Evolutionary conservation across 192 early-diverging fungal species (phyloP).

Genomic region (Cladochytrium replicatum): DNA sequence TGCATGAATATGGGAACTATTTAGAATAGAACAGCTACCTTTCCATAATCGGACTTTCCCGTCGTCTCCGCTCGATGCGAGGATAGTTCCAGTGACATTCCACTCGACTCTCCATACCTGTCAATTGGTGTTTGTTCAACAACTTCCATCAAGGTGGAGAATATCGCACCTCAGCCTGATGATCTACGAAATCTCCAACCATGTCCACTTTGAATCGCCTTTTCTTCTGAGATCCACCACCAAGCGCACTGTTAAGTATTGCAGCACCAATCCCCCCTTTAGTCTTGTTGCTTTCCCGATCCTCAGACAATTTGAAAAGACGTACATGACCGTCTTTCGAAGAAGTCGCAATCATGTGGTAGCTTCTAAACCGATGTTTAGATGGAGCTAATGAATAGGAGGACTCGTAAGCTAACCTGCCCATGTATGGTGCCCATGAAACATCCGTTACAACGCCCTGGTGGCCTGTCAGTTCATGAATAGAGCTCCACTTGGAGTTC

Average conservation of each 20-base stretch:
- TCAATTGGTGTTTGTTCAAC: neutral
- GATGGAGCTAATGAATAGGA: no score
- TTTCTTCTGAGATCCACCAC: conserved; percentile 2
- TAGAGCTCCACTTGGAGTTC: conserved; percentile 52
- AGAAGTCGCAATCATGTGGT: conserved; percentile 75
- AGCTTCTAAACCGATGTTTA: conserved; percentile 42
- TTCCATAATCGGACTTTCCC: conserved; percentile 77
- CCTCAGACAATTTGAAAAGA: conserved; percentile 60
- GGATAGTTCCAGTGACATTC: conserved; percentile 75
- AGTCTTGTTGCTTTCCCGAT: conserved; percentile 10
- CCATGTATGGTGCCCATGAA: conserved; percentile 43
- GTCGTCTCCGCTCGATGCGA: conserved; percentile 72
- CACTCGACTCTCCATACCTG: conserved; percentile 77
- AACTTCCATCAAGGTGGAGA: no score
- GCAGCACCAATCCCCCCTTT: no score
- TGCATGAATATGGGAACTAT: no score
- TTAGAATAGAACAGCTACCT: no score
- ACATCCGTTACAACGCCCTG: conserved; percentile 56
- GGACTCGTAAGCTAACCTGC: conserved; percentile 18
- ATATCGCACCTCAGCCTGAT: conserved; percentile 45
- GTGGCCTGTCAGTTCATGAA: conserved; percentile 48
- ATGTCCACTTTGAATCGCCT: conserved; percentile 41
- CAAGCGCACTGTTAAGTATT: no score
- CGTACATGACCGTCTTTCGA: conserved; percentile 67
- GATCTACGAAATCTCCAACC: conserved; percentile 52